Evolutionary conservation across 495 filamentous ascomycete species (phyloP), one percentile per base, ranked within the genome.

Genomic region (Aspergillus incahuasiensis): DNA sequence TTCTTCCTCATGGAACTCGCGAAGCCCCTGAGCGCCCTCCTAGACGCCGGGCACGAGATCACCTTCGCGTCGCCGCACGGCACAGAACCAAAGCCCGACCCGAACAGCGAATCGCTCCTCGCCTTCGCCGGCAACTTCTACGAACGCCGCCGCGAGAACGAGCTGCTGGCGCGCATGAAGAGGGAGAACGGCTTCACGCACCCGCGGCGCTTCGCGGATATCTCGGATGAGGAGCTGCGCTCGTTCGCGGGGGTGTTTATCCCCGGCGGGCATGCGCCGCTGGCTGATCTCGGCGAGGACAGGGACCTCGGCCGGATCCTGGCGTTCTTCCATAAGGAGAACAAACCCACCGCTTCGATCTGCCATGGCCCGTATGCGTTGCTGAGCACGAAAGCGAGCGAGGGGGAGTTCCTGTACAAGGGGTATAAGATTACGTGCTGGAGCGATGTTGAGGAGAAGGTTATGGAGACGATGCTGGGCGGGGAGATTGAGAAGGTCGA

Each of bases 1-100:
- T 75, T 72, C 61, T 76, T 77, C 65, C 68, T 77, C 12, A 72
- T 71, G 53, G 74, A 77, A 52, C 69, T 76, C 32, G 69, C 73
- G 18, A 72, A 74, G 50, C 74, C 73, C 0, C 65, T 77, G 0
- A 56, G 63, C 13, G 62, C 66, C 15, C 58, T 77, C 28, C 72
- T 77, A 41, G 66, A 69, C 11, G 60, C 63, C 25, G 67, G 67
- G 15, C 71, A 70, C 44, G 62, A 71, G 48, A 60, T 73, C 5
- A 74, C 70, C 34, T 76, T 76, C 52, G 72, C 72, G 15, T 67
- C 66, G 0, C 70, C 73, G 0, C 55, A 64, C 16, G 74, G 71
- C 22, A 44, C 62, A 28, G 61, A 69, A 41, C 73, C 74, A 0
- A 53, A 50, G 1, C 54, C 71, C 28, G 73, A 76, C 34, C 72